A percentile compares a stretch with the other conserved stretches of the same genome.
Evolutionary conservation across 2,329 filamentous ascomycete genomes (phyloP).

Genomic region (Arthrinium phaeospermum): DNA sequence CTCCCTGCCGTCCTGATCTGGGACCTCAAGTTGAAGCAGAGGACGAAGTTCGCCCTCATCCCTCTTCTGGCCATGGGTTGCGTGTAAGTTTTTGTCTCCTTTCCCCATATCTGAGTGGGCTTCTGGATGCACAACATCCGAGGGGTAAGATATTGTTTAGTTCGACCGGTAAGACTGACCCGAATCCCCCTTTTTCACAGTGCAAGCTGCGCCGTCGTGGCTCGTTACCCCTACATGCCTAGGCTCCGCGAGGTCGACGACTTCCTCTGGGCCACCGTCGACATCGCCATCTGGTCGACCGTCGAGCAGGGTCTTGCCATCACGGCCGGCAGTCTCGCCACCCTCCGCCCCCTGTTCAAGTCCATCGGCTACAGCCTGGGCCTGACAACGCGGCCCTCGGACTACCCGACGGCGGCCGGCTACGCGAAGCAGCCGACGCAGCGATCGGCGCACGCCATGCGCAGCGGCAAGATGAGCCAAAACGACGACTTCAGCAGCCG

Average conservation of each 20-base stretch:
- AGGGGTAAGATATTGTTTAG: neutral
- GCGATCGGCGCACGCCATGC: neutral
- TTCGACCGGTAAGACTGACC: neutral
- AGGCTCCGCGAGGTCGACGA: slow-evolving; percentile 44
- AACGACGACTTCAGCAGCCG: slow-evolving; percentile 12
- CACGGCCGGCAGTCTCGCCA: slow-evolving; percentile 53
- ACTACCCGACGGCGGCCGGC: neutral
- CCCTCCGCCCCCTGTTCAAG: slow-evolving; percentile 51
- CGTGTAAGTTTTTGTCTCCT: slow-evolving; percentile 28
- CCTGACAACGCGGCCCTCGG: slow-evolving; percentile 19
- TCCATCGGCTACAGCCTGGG: slow-evolving; percentile 39
- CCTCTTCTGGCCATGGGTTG: slow-evolving; percentile 57
- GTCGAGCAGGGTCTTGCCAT: slow-evolving; percentile 55
- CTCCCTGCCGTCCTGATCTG: slow-evolving; percentile 53
- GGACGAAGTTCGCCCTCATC: slow-evolving; percentile 51
- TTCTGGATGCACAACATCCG: neutral
- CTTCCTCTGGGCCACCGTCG: slow-evolving; percentile 50
- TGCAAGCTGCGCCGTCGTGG: slow-evolving; percentile 51
- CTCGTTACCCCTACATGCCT: slow-evolving; percentile 47
- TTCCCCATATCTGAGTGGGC: neutral
- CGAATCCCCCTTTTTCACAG: slow-evolving; percentile 31
- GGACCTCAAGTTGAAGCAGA: slow-evolving; percentile 52
- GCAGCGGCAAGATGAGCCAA: slow-evolving; percentile 9
- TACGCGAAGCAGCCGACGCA: neutral
- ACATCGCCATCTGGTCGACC: slow-evolving; percentile 56